Evolutionary conservation across 495 filamentous ascomycete species (phyloP), one percentile per base, ranked within the genome.

Genomic region (Margaritispora aquatica): DNA sequence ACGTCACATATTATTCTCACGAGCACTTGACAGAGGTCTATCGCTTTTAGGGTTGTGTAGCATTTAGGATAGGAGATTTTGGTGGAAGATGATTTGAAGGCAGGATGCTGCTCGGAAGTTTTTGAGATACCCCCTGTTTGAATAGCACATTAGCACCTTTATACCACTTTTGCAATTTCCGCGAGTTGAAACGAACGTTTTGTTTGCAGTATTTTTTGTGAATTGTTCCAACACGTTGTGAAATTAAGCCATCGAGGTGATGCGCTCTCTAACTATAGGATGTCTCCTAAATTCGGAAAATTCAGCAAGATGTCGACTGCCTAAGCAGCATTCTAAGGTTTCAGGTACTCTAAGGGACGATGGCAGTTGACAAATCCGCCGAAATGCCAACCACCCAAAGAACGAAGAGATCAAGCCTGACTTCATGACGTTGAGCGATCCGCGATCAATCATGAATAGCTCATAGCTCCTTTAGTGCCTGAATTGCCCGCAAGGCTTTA

Each of bases 51-150:
- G 19, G 38, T 44, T 44, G 7, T 44, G 38, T 44, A 44, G 38
- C 7, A 44, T 5, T 50, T 8, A 50, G 21, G 24, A 50, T 7
- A 5, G 11, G 9, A 3, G 47, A 50, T 5, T 50, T 50, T 5
- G 20, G 4, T 4, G 47, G 9, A 26, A 17, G 13, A 50, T 2
- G 20, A n/a, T n/a, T n/a, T n/a, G 21, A 50, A 22, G 47, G 21
- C 24, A 5, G 11, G 7, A n/a, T n/a, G 20, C 11, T 17, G 47
- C 17, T 50, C n/a, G 23, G 47, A 26, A 11, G 9, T 24, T 50
- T 50, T 50, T 17, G 47, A 50, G 47, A 50, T 50, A 50, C 47
- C 47, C 47, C 47, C 47, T 50, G 47, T 50, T 50, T 50, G 47
- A 50, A 26, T 50, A 50, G 47, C 38, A 44, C 4, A 9, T 44